Evolutionary conservation across 2,329 filamentous ascomycete genomes (phyloP).

Genomic region (Grosmannia huntii): DNA sequence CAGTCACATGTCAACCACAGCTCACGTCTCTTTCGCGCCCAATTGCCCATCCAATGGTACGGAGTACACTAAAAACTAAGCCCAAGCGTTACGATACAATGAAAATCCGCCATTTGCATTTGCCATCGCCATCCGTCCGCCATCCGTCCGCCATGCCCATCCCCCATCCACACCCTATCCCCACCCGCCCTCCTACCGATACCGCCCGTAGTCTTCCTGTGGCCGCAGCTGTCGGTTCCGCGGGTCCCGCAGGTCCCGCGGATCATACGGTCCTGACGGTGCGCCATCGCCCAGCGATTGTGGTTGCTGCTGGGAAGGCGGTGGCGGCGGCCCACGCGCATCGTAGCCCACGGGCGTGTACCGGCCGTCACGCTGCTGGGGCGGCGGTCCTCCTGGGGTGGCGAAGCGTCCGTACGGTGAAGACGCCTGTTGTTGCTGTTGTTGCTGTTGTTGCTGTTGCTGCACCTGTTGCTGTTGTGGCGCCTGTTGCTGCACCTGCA

Average conservation of each 20-base stretch:
- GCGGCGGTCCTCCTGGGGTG: not conserved
- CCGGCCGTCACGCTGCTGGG: slow-evolving; percentile 9
- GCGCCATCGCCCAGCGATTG: not conserved
- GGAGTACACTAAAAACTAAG: too few relatives aligned
- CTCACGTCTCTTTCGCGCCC: too few relatives aligned
- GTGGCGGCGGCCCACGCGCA: slow-evolving; percentile 12
- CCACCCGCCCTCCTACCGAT: slow-evolving; percentile 4
- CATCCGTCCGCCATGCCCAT: too few relatives aligned
- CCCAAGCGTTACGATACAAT: too few relatives aligned
- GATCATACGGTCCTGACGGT: slow-evolving; percentile 3
- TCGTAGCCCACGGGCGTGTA: slow-evolving; percentile 20
- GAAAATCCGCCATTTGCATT: too few relatives aligned
- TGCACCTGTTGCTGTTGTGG: too few relatives aligned
- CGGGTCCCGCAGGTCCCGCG: slow-evolving; percentile 7
- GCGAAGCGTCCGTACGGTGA: slow-evolving; percentile 5
- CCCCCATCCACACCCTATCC: not conserved
- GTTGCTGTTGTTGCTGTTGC: too few relatives aligned
- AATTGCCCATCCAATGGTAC: too few relatives aligned
- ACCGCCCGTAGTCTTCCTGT: slow-evolving; percentile 14
- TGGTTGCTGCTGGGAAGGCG: not conserved
- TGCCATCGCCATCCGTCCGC: too few relatives aligned
- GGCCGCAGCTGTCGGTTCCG: slow-evolving; percentile 12
- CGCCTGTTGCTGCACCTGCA: not conserved
- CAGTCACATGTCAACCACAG: too few relatives aligned
- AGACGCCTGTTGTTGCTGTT: not conserved